Evolutionary conservation across 495 filamentous ascomycete species (phyloP).

Genomic region (Aspergillus cristatus): DNA sequence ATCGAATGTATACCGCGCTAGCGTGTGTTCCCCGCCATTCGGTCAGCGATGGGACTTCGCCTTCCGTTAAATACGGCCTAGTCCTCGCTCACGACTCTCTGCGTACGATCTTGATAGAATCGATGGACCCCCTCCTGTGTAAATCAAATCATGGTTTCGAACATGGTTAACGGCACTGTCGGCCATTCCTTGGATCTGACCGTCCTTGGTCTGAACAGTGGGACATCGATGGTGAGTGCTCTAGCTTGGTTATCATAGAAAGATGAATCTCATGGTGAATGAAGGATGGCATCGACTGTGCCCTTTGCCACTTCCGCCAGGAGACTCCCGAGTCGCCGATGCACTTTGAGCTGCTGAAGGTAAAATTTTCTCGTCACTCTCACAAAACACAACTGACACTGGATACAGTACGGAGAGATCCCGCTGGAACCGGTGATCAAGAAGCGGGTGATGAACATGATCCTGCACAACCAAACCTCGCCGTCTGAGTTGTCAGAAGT

Average conservation of each 20-base stretch:
- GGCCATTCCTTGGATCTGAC: conserved; percentile 25
- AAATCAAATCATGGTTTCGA: conserved; percentile 7
- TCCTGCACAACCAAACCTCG: conserved; percentile 41
- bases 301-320: conserved; percentile 41
- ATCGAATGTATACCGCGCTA: neutral
- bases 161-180: neutral
- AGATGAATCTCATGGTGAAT: conserved; percentile 2
- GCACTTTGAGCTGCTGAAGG: conserved; percentile 37
- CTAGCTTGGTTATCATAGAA: neutral
- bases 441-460: conserved; percentile 47
- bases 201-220: conserved; percentile 43
- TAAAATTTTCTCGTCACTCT: conserved; percentile 27
- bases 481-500: conserved; percentile 45
- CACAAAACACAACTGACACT: conserved; percentile 1
- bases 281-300: conserved; percentile 43
- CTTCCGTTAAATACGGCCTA: neutral
- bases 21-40: neutral
- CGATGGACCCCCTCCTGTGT: neutral
- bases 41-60: neutral
- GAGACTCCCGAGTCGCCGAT: conserved; percentile 38
- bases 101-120: neutral
- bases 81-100: neutral
- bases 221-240: conserved; percentile 28
- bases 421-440: conserved; percentile 44
- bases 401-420: conserved; percentile 27